Evolutionary conservation across 371 early-diverging fungal genomes (phyloP).

Genomic region (Cokeromyces recurvatus): DNA sequence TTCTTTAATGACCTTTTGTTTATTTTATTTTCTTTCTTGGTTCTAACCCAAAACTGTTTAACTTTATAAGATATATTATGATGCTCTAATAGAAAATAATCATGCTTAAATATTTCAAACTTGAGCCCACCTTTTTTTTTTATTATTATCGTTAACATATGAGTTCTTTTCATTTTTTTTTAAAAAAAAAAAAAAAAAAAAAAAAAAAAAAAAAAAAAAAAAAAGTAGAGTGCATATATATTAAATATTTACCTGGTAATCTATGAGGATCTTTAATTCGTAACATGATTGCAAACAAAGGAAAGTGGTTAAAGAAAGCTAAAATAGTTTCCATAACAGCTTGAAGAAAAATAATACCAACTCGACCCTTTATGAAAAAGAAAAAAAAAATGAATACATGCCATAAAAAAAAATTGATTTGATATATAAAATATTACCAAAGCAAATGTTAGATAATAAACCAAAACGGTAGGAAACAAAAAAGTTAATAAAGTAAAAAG

Average conservation of each 20-base stretch:
- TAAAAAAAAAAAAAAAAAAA: no score
- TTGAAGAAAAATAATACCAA: conserved; percentile 75
- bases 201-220: not conserved
- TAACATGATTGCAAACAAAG: conserved; percentile 87
- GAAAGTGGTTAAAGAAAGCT: conserved; percentile 91
- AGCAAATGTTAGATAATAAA: conserved; percentile 90
- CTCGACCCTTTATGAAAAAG: conserved; percentile 63
- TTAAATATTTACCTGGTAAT: conserved; percentile 63
- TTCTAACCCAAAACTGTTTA: not conserved
- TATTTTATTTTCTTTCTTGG: not conserved
- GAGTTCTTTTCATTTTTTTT: no score
- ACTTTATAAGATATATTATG: conserved; percentile 17
- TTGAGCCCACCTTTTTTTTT: conserved; percentile 40
- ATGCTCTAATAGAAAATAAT: conserved; percentile 26
- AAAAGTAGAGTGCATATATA: not conserved
- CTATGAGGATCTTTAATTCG: conserved; percentile 84
- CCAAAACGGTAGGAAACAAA: conserved; percentile 91
- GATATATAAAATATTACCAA: no score
- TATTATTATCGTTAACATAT: no score
- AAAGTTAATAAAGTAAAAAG: conserved; percentile 90
- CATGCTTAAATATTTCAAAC: conserved; percentile 40
- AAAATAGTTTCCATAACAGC: conserved; percentile 78
- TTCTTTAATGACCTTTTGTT: not conserved
- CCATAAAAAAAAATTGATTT: not conserved
- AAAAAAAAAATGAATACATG: not conserved